Evolutionary conservation across 1,284 basidiomycete species (phyloP).

Genomic region (Cutaneotrichosporon cavernicola): DNA sequence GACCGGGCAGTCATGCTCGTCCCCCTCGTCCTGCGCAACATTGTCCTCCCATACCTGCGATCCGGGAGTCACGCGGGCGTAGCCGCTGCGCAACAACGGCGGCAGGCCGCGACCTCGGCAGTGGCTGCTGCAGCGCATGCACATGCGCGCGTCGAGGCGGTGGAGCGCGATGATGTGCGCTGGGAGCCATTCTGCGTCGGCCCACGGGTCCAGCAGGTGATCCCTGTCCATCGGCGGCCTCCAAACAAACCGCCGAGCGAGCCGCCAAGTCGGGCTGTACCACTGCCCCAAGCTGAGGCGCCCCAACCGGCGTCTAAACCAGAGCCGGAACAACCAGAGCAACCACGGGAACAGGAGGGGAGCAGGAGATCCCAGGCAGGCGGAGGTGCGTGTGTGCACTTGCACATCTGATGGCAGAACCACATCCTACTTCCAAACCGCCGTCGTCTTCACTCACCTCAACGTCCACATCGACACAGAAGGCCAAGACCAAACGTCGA

Average conservation of each 20-base stretch:
- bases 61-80: slow-evolving; percentile 7
- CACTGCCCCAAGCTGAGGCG: neutral
- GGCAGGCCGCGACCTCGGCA: slow-evolving; percentile 13
- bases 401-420: neutral
- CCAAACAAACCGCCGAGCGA: neutral
- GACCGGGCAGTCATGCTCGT: slow-evolving; percentile 29
- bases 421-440: neutral
- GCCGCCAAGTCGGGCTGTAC: neutral
- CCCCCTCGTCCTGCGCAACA: slow-evolving; percentile 24
- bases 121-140: neutral
- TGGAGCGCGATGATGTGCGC: slow-evolving; percentile 8
- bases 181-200: slow-evolving; percentile 7
- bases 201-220: neutral
- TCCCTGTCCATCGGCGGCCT: neutral
- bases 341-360: neutral
- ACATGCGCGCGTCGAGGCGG: slow-evolving; percentile 11
- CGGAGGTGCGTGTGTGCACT: neutral
- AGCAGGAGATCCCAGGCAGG: neutral
- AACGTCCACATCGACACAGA: neutral
- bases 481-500: neutral
- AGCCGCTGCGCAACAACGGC: neutral
- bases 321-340: neutral
- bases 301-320: neutral
- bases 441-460: neutral
- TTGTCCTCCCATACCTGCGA: slow-evolving; percentile 27